A percentile compares a stretch with the other conserved stretches of the same genome.
phyloP scores from a whole-genome alignment of 2,329 filamentous ascomycete genomes.

The Colletotrichum sp. region DNA sequence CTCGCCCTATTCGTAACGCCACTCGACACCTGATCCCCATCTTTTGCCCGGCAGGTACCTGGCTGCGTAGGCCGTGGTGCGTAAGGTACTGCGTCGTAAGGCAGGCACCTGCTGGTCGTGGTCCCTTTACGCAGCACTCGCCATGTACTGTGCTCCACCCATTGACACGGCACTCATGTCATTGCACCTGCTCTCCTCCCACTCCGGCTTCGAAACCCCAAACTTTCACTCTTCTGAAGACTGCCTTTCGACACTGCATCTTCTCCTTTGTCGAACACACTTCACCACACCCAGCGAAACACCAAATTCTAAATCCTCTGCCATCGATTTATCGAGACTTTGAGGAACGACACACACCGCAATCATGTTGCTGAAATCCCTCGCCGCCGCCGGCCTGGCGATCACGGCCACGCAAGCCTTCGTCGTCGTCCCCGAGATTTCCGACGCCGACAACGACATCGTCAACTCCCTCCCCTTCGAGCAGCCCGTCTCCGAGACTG shows the following conservation, averaged over 20 bases:
- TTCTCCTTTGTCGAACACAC: neutral
- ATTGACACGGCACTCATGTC: constrained; percentile 9
- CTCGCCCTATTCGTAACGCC: neutral
- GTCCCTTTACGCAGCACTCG: neutral
- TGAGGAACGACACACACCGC: neutral
- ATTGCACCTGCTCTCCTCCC: constrained; percentile 6
- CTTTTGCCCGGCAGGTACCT: neutral
- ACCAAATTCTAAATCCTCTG: neutral
- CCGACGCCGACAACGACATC: constrained; percentile 45
- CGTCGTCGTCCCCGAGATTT: constrained; percentile 57
- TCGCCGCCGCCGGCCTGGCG: constrained; percentile 38
- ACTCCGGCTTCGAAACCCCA: neutral
- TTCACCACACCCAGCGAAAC: neutral
- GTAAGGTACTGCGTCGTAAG: neutral
- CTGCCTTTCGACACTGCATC: neutral
- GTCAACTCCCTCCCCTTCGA: constrained; percentile 45
- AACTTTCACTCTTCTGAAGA: neutral
- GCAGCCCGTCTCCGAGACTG: constrained; percentile 19
- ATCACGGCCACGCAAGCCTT: constrained; percentile 46
- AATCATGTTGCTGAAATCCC: constrained; percentile 37
- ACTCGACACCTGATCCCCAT: constrained; percentile 9
- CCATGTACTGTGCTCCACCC: constrained; percentile 2
- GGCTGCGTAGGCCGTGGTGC: neutral
- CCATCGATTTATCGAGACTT: neutral
- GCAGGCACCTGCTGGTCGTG: neutral